Percentiles rank a stretch among this genome's conserved stretches.
phyloP scores from a whole-genome alignment of 2,329 filamentous ascomycete genomes.

The Ophiostoma piceae region DNA sequence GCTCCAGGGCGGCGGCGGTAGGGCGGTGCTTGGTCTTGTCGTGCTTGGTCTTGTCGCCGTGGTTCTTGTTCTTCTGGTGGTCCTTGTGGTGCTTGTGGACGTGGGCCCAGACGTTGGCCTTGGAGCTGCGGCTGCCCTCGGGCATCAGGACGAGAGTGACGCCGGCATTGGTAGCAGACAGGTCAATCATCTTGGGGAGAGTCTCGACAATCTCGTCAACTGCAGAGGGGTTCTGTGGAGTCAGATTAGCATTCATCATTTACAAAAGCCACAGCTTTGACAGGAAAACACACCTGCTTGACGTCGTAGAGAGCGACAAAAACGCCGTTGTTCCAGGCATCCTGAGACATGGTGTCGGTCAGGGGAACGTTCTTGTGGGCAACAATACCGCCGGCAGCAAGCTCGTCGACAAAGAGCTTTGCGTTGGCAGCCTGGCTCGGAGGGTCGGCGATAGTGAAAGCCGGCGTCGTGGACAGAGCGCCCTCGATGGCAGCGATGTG shows the following conservation, averaged over 20 bases:
- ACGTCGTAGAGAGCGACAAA: conserved; percentile 43
- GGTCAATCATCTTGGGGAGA: conserved; percentile 42
- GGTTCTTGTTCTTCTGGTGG: neutral
- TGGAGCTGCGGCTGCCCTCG: conserved; percentile 38
- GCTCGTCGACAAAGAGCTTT: conserved; percentile 40
- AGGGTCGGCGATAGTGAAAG: conserved; percentile 47
- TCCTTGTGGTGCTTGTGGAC: conserved; percentile 14
- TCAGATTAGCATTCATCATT: neutral
- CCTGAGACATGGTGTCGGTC: conserved; percentile 39
- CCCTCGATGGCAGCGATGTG: conserved; percentile 41
- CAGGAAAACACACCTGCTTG: conserved; percentile 38
- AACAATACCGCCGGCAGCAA: conserved; percentile 36
- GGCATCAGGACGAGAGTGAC: conserved; percentile 54
- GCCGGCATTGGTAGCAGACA: conserved; percentile 49
- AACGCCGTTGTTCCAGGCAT: conserved; percentile 40
- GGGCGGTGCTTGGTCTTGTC: neutral
- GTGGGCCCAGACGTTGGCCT: conserved; percentile 40
- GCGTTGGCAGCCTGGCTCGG: conserved; percentile 42
- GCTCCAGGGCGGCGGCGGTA: conserved; percentile 23
- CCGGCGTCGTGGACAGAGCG: conserved; percentile 38
- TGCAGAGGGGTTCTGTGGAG: conserved; percentile 37
- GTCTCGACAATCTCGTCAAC: conserved; percentile 43
- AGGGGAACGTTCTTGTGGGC: conserved; percentile 29
- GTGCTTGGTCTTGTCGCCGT: conserved; percentile 19
- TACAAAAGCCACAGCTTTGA: too few species aligned